Evolutionary conservation across 352 stramenopile species (phyloP), one percentile per base, ranked within the genome.

Genomic region (Albugo candida): DNA sequence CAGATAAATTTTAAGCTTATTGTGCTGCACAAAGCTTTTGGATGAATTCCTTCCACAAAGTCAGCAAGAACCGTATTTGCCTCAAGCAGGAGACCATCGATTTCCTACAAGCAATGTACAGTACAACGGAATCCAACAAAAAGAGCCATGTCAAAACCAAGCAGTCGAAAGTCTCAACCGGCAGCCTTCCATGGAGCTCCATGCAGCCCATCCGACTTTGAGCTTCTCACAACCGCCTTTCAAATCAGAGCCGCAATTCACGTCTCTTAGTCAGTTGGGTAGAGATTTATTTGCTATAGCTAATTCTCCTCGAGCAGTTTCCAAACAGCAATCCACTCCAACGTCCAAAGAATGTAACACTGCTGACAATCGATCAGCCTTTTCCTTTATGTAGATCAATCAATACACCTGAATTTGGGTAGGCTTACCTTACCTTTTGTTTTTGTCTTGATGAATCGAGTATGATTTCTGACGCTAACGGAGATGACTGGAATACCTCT

Each of bases 321-420:
- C 27, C 48, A 54, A 36, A 38, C 55, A 54, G 24, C 21, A 47
- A 18, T 55, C 31, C 56, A 3, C 41, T 44, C 21, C 57, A 65
- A 49, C 49, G 55, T 16, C 19, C 51, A 35, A 56, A n/a, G 17
- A 21, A 17, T 41, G 12, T 48, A 52, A 49, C 35, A 4, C 10
- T 37, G 57, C 16, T 65, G 78, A 40, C 73, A 84, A 45, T 91
- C 78, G 48, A 31, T 31, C 24, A 31, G 78, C 78, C 45, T 91
- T 91, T 54, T 80, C 73, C 58, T 91, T 91, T 60, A 85, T 91
- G 78, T 88, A 89, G 61, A 81, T 31, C n/a, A n/a, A 31, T 8
- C 24, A 31, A 31, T 31, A 31, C 24, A 31, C 24, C 43, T 48
- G 3, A 31, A 31, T 31, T 31, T 31, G 24, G 24, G 24, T 31